These are phyloP conservation scores for Pseudocercospora fuligena DNA, from an alignment of 2,329 filamentous ascomycete species.

Conservation along the genomic window DNA sequence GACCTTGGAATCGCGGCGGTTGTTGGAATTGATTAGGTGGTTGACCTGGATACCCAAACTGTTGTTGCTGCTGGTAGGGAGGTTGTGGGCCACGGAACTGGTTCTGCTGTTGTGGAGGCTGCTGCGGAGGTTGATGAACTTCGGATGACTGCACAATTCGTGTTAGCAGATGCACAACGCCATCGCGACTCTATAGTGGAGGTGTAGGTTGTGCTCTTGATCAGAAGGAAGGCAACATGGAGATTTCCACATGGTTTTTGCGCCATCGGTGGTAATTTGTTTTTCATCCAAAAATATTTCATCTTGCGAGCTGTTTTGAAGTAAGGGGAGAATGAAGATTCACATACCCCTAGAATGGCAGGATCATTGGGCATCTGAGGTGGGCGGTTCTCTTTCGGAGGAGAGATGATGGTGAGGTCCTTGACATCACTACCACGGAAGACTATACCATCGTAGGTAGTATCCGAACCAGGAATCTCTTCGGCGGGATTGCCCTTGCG, in stretches of 20 bases:
- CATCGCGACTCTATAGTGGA: conserved; percentile 14
- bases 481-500: conserved; percentile 77
- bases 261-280: conserved; percentile 83
- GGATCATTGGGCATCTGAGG: conserved; percentile 89
- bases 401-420: conserved; percentile 90
- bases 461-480: conserved; percentile 81
- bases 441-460: conserved; percentile 97
- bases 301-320: conserved; percentile 65
- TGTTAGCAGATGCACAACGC: conserved; percentile 5
- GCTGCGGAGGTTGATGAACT: conserved; percentile 21
- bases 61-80: conserved; percentile 44
- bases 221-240: conserved; percentile 99
- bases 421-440: conserved; percentile 99
- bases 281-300: conserved; percentile 98
- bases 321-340: conserved; percentile 14
- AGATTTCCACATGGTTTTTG: conserved; percentile 96
- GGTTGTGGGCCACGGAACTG: conserved; percentile 46
- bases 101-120: conserved; percentile 34
- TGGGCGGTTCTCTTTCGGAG: conserved; percentile 68
- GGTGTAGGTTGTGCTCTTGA: conserved; percentile 19
- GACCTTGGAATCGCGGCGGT: conserved; percentile 54
- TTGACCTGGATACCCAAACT: conserved; percentile 45
- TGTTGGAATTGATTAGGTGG: conserved; percentile 48
- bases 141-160: conserved; percentile 14
- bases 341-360: conserved; percentile 94